These are phyloP conservation scores for Fragaria ananassa DNA, from an alignment of 306 rosid genomes.

Conservation along the genomic window DNA sequence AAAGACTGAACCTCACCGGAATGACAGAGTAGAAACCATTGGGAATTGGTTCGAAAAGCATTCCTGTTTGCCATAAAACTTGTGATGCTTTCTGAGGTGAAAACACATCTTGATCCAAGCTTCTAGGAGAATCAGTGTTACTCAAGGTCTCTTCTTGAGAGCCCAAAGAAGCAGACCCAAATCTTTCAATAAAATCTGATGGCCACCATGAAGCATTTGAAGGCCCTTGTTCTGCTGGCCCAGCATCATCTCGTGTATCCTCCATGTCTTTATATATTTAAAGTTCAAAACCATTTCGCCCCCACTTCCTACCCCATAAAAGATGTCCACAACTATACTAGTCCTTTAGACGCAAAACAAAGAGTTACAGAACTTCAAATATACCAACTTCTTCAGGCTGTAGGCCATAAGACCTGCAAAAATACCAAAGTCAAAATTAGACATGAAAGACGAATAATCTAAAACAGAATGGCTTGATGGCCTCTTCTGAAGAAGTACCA, in stretches of 20 bases:
- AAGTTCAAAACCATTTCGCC: conserved; percentile 82
- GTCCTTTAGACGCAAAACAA: conserved; percentile 33
- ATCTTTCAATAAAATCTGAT: conserved; percentile 77
- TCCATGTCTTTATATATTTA: conserved; percentile 73
- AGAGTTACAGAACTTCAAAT: conserved; percentile 33
- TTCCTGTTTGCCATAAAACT: conserved; percentile 82
- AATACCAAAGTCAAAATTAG: conserved; percentile 18
- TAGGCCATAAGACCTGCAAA: conserved; percentile 67
- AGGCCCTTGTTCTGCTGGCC: conserved; percentile 83
- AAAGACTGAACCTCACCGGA: conserved; percentile 54
- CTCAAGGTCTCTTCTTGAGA: conserved; percentile 63
- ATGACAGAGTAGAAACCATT: conserved; percentile 90
- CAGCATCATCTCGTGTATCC: conserved; percentile 83
- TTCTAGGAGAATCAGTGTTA: conserved; percentile 53
- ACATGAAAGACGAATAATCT: conserved; percentile 13
- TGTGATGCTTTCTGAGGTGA: conserved; percentile 84
- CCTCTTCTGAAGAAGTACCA: not conserved
- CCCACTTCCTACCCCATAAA: conserved; percentile 65
- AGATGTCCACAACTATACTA: conserved; percentile 37
- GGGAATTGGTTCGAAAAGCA: conserved; percentile 87
- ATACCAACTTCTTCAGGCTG: conserved; percentile 56
- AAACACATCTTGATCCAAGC: conserved; percentile 49
- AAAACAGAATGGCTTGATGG: not conserved
- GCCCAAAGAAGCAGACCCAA: conserved; percentile 85
- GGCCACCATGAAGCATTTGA: conserved; percentile 88